Conservation (phyloP, 768 basidiomycete genomes). For the Solioccasus polychromus region DNA sequence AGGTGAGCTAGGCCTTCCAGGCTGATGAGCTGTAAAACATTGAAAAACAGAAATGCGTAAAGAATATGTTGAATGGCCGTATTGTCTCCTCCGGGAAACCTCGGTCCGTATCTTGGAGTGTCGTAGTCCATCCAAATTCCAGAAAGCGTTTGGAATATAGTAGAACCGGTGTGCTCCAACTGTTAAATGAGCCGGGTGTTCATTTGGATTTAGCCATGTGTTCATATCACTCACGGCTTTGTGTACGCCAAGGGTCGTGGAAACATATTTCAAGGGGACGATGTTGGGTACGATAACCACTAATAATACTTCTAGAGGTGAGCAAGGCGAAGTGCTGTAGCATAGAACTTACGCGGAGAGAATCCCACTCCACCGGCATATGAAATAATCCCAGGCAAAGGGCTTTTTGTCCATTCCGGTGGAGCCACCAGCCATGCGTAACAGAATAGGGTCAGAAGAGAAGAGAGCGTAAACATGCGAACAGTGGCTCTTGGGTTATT, state of each 20-base stretch:
- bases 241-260: slow-evolving; percentile 75
- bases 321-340: slow-evolving; percentile 1
- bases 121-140: slow-evolving; percentile 59
- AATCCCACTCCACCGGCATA: slow-evolving; percentile 74
- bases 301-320: slow-evolving; percentile 51
- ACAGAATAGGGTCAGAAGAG: slow-evolving; percentile 54
- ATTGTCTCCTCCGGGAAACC: slow-evolving; percentile 25
- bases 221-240: slow-evolving; percentile 56
- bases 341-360: slow-evolving; percentile 49
- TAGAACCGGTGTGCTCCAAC: slow-evolving; percentile 75
- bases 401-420: slow-evolving; percentile 50
- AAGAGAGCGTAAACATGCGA: slow-evolving; percentile 56
- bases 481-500: slow-evolving; percentile 58
- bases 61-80: slow-evolving; percentile 53
- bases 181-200: slow-evolving; percentile 23
- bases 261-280: slow-evolving; percentile 68
- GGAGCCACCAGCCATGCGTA: slow-evolving; percentile 70
- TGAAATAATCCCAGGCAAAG: slow-evolving; percentile 57
- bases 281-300: slow-evolving; percentile 74
- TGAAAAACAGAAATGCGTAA: slow-evolving; percentile 53
- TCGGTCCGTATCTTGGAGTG: slow-evolving; percentile 1
- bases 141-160: slow-evolving; percentile 69
- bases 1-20: slow-evolving; percentile 49
- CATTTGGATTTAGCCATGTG: background rate
- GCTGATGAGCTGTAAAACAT: slow-evolving; percentile 52